Evolutionary conservation across 1,139 yeast species (phyloP).

Genomic region (Sugiyamaella xylanicola): DNA sequence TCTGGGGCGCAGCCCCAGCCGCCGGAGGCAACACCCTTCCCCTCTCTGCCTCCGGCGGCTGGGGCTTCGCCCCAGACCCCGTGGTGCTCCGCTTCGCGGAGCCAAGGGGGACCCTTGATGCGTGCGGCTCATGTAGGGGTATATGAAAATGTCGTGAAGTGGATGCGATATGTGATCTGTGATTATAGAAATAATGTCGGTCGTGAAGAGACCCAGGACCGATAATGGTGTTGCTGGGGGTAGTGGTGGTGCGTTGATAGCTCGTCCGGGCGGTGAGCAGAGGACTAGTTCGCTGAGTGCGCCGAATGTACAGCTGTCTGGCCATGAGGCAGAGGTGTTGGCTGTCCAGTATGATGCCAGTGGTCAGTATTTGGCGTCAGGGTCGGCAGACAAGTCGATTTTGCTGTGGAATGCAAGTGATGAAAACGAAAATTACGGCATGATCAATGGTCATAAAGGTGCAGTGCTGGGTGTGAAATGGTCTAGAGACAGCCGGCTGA

Average conservation of each 20-base stretch:
- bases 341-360: slow-evolving; percentile 39
- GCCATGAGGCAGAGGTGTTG: slow-evolving; percentile 39
- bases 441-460: slow-evolving; percentile 51
- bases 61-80: neutral
- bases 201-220: slow-evolving; percentile 4
- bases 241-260: neutral
- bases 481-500: slow-evolving; percentile 45
- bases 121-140: neutral
- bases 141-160: neutral
- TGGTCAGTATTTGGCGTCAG: slow-evolving; percentile 42
- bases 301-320: slow-evolving; percentile 24
- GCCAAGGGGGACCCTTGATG: neutral
- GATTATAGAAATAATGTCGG: slow-evolving; percentile 7
- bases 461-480: slow-evolving; percentile 54
- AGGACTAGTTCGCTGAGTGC: slow-evolving; percentile 18
- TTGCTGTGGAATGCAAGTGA: slow-evolving; percentile 49
- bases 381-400: slow-evolving; percentile 39
- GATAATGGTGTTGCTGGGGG: neutral
- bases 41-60: neutral
- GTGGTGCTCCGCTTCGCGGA: neutral
- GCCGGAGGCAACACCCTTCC: neutral
- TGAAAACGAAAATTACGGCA: slow-evolving; percentile 47
- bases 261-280: too few species aligned
- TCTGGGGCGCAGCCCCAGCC: slow-evolving; percentile 6
- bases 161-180: too few species aligned